Conservation (phyloP, 2,329 filamentous ascomycete genomes). For the Neofusicoccum laricinum region DNA sequence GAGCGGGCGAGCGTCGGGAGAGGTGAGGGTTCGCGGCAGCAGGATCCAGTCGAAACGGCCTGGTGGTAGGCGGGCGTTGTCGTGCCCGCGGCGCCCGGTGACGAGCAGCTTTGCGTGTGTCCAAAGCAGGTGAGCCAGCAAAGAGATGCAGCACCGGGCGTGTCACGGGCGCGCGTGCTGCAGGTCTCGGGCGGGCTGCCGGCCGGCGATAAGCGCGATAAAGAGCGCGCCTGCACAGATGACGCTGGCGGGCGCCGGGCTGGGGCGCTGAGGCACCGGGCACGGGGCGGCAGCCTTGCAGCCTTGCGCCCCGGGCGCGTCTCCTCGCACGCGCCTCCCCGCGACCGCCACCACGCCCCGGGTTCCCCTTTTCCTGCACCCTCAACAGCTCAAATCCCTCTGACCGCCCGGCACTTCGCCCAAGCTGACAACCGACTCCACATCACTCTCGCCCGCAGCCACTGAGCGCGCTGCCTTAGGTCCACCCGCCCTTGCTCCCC, state of each 20-base stretch:
- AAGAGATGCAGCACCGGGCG: conserved; percentile 6
- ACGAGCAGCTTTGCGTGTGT: not conserved
- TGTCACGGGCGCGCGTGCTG: conserved; percentile 12
- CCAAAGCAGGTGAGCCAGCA: conserved; percentile 9
- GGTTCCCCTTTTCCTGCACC: conserved; percentile 7
- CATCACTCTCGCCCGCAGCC: not conserved
- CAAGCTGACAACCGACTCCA: conserved; percentile 1
- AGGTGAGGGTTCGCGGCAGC: not conserved
- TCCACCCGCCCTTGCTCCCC: not conserved
- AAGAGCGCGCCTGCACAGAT: not conserved
- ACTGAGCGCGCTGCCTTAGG: conserved; percentile 2
- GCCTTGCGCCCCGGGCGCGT: not conserved
- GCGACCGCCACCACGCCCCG: not conserved
- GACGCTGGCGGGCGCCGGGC: not conserved
- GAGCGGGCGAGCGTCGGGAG: not conserved
- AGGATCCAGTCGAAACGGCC: not conserved
- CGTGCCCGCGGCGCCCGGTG: not conserved
- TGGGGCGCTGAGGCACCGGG: not conserved
- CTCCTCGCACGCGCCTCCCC: not conserved
- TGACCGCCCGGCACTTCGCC: conserved; percentile 8
- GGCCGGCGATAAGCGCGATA: conserved; percentile 5
- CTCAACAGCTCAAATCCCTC: conserved; percentile 14
- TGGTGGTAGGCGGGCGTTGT: not conserved
- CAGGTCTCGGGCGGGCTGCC: not conserved
- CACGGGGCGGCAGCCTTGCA: no score